Conservation (phyloP, 2,329 filamentous ascomycete genomes). For the Talaromyces sp. region DNA sequence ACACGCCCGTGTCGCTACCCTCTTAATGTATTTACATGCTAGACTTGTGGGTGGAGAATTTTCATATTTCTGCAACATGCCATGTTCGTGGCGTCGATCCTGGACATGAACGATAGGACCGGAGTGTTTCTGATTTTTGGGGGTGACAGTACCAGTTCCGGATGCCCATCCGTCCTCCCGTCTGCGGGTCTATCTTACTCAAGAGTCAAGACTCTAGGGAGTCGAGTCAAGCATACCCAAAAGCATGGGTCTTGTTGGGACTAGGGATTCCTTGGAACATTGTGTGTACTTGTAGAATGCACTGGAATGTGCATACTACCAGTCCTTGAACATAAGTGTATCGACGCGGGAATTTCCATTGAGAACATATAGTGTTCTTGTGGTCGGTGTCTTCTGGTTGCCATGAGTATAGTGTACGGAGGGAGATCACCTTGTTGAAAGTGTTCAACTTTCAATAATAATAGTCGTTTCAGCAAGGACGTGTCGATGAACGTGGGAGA, state of each 20-base stretch:
- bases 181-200: neutral
- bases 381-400: neutral
- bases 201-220: neutral
- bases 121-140: neutral
- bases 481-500: conserved; percentile 4
- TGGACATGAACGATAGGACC: conserved; percentile 6
- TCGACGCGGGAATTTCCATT: neutral
- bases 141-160: neutral
- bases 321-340: neutral
- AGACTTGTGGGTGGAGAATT: neutral
- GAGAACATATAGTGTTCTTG: neutral
- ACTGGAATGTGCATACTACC: neutral
- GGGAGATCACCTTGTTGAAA: neutral
- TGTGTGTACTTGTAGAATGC: too few species aligned
- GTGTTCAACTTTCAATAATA: neutral
- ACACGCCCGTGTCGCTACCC: neutral
- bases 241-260: neutral
- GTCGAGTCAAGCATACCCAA: neutral
- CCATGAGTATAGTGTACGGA: neutral
- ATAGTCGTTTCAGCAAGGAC: conserved; percentile 3
- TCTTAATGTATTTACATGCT: neutral
- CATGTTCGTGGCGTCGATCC: conserved; percentile 8
- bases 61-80: conserved; percentile 1
- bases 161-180: conserved; percentile 9
- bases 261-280: neutral